Conservation (phyloP, 768 basidiomycete genomes). For the Leccinum disarticulatum region DNA sequence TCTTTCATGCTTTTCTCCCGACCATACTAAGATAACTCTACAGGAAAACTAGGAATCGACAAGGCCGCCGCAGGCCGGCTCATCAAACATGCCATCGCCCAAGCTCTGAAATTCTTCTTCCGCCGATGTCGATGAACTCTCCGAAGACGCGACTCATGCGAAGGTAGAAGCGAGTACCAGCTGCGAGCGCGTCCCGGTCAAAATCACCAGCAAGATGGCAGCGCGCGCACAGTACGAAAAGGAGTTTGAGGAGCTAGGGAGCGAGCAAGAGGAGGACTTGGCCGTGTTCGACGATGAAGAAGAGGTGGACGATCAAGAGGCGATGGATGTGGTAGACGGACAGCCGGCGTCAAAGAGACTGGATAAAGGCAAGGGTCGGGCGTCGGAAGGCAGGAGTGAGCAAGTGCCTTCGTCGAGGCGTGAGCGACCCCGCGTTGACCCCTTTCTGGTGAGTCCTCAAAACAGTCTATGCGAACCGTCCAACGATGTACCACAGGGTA, state of each 20-base stretch:
- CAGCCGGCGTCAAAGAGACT: neutral
- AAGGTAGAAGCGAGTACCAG: conserved; percentile 16
- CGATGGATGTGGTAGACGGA: conserved; percentile 9
- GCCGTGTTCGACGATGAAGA: conserved; percentile 38
- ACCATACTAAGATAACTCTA: no score
- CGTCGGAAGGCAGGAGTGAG: no score
- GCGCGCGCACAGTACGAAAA: no score
- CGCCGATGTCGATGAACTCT: conserved; percentile 33
- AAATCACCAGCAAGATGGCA: conserved; percentile 61
- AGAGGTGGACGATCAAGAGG: conserved; percentile 8
- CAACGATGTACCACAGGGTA: conserved; percentile 28
- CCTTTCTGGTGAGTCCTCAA: conserved; percentile 52
- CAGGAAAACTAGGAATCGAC: no score
- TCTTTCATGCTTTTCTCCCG: no score
- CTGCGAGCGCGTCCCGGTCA: conserved; percentile 43
- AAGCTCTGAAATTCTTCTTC: no score
- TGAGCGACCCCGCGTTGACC: no score
- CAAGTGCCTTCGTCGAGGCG: no score
- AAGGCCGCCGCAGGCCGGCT: no score
- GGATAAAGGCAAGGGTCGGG: conserved; percentile 40
- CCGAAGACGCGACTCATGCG: neutral
- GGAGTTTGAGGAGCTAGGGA: no score
- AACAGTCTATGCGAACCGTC: neutral
- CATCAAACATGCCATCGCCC: no score
- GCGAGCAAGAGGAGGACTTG: conserved; percentile 38